Evolutionary conservation across 768 basidiomycete species (phyloP).

Genomic region (Astraeus odoratus): DNA sequence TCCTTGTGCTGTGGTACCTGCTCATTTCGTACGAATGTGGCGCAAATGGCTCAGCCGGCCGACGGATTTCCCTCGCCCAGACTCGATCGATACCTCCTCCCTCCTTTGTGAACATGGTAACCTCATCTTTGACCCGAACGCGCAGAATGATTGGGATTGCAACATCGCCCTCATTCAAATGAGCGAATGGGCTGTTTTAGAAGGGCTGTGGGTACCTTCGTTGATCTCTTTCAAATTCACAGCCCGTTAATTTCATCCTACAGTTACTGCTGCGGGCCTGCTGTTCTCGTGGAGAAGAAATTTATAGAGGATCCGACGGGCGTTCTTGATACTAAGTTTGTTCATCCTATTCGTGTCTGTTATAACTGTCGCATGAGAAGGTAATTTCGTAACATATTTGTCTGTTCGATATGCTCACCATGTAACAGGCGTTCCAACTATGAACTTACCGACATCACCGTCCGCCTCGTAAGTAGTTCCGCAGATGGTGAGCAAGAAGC

Average conservation of each 20-base stretch:
- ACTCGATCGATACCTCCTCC: constrained; percentile 49
- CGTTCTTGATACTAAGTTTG: constrained; percentile 31
- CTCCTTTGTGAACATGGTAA: constrained; percentile 65
- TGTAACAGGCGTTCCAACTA: constrained; percentile 37
- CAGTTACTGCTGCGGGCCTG: constrained; percentile 54
- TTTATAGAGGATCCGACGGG: constrained; percentile 20
- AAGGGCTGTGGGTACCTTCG: constrained; percentile 43
- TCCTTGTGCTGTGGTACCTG: constrained; percentile 52
- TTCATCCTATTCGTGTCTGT: constrained; percentile 50
- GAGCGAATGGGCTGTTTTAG: constrained; percentile 59
- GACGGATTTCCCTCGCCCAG: constrained; percentile 48
- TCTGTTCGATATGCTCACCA: constrained; percentile 12
- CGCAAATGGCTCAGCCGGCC: constrained; percentile 60
- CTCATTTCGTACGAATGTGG: constrained; percentile 63
- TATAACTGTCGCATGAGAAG: constrained; percentile 52
- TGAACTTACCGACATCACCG: constrained; percentile 52
- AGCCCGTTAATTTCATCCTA: constrained; percentile 13
- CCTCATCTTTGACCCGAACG: constrained; percentile 63
- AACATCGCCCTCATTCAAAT: constrained; percentile 50
- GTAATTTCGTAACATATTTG: constrained; percentile 26
- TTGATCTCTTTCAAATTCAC: constrained; percentile 4
- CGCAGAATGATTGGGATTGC: constrained; percentile 49
- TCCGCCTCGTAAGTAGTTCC: constrained; percentile 38
- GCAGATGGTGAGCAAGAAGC: constrained; percentile 22
- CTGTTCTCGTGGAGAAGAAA: constrained; percentile 42